Evolutionary conservation across 2,329 filamentous ascomycete species (phyloP), one percentile per base, ranked within the genome.

Genomic region (Delphinella strobiligena): DNA sequence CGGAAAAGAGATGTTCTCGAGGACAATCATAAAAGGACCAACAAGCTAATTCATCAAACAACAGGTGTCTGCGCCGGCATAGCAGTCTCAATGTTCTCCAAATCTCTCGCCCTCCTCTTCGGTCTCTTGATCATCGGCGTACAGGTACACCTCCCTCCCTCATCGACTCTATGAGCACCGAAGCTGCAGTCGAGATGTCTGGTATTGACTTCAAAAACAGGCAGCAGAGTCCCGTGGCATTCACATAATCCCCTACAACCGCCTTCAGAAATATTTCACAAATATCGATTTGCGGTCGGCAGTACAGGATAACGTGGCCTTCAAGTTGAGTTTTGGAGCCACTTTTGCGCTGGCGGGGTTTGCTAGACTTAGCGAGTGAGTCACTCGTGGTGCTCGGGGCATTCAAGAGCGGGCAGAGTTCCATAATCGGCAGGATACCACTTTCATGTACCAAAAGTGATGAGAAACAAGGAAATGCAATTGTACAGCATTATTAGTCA

Each of bases 321-420:
- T 82, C 54, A 81, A 80, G 54, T 55, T 78, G 16, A 76, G 78
- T 3, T 87, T 88, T 56, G 75, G 77, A n/a, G 53, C 75, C 31
- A 81, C 82, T 19, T 87, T 87, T 61, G 73, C 79, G 18, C 60
- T 87, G 52, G 80, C 80, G 36, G 75, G 73, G 2, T 81, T 82
- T 67, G 69, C 68, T 31, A 30, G 38, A 18, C 15, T 43, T n/a
- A n/a, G n/a, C n/a, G n/a, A n/a, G n/a, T n/a, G n/a, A n/a, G n/a
- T n/a, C n/a, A n/a, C n/a, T n/a, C n/a, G n/a, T n/a, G n/a, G n/a
- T n/a, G n/a, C n/a, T n/a, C n/a, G n/a, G n/a, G n/a, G n/a, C n/a
- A n/a, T n/a, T n/a, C n/a, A n/a, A n/a, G n/a, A n/a, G n/a, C n/a
- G n/a, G n/a, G n/a, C n/a, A n/a, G n/a, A n/a, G n/a, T n/a, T n/a